Conservation (phyloP, 352 stramenopile genomes). For the Blastocystis sp. region DNA sequence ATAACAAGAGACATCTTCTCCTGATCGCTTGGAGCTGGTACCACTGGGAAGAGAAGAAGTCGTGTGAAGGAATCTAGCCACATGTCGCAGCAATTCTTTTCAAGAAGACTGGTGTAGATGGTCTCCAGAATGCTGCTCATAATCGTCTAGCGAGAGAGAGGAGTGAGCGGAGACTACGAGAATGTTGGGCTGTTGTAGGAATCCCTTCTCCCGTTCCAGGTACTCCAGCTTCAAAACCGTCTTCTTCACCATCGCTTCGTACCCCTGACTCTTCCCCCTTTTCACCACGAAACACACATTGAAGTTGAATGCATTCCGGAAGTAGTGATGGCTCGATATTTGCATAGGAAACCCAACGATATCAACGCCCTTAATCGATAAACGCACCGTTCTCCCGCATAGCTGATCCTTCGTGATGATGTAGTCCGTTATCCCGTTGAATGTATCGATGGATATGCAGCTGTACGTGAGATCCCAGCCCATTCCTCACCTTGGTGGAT, state of each 20-base stretch:
- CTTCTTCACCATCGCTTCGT: slow-evolving; percentile 49
- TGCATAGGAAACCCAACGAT: slow-evolving; percentile 42
- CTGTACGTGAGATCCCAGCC: neutral
- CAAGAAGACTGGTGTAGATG: neutral
- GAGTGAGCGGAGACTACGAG: neutral
- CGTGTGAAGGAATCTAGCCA: slow-evolving; percentile 38
- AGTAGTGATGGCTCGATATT: slow-evolving; percentile 44
- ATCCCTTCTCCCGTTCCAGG: slow-evolving; percentile 35
- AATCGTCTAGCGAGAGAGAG: neutral
- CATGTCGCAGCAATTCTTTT: slow-evolving; percentile 49
- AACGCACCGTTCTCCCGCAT: neutral
- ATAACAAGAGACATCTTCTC: neutral
- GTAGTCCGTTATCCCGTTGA: slow-evolving; percentile 27
- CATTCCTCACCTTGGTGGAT: neutral
- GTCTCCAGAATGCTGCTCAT: neutral
- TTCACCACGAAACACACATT: slow-evolving; percentile 42
- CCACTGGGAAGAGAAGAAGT: slow-evolving; percentile 26
- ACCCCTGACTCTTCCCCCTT: neutral
- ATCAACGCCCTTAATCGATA: neutral
- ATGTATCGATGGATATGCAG: slow-evolving; percentile 42
- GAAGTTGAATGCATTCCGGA: slow-evolving; percentile 45
- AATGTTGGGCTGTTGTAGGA: neutral
- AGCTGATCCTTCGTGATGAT: slow-evolving; percentile 52
- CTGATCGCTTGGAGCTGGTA: neutral
- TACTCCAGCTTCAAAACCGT: slow-evolving; percentile 26